Evolutionary conservation across 192 early-diverging fungal species (phyloP), one percentile per base, ranked within the genome.

Genomic region (Mortierella claussenii): DNA sequence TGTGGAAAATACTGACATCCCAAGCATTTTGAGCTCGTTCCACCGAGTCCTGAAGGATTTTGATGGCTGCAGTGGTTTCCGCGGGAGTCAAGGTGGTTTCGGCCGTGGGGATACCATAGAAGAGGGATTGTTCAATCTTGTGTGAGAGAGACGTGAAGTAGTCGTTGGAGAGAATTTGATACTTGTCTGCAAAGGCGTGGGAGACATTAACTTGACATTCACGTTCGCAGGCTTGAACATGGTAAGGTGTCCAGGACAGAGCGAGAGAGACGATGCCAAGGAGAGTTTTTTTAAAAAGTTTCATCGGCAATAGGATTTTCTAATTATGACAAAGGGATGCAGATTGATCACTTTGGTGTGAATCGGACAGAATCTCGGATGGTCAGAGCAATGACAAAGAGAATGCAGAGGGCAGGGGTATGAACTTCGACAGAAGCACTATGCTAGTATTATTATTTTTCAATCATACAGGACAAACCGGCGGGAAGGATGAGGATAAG

Each of bases 201-300:
- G 85, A 78, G 48, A 83, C 66, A 56, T 78, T 80, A 15, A 62
- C 57, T 42, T 83, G 82, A 47, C 85, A 86, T 20, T 74, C 67
- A 3, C 60, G 65, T 49, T 86, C 85, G 60, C 85, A 86, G 15
- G 80, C 82, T 5, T 60, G 37, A 1, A 40, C 42, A 18, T 23
- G 17, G 8, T 42, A 51, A 8, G 54, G 54, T 26, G 45, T 6
- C 20, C 30, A 18, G 15, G 48, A 47, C 0, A 59, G 55, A 18
- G 61, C 23, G 8, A 74, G 33, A 23, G 53, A 59, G 50, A 58
- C 8, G 56, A 12, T 43, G 37, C 15, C 31, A 21, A 42, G 17
- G 46, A 21, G 57, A 55, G 23, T 37, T 51, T 57, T 55, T 55
- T 60, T 4, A 10, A 13, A 13, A 40, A 40, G 13, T 13, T 40